These are phyloP conservation scores for Lizonia empirigonia DNA, from an alignment of 2,329 filamentous ascomycete genomes.

Conservation along the genomic window DNA sequence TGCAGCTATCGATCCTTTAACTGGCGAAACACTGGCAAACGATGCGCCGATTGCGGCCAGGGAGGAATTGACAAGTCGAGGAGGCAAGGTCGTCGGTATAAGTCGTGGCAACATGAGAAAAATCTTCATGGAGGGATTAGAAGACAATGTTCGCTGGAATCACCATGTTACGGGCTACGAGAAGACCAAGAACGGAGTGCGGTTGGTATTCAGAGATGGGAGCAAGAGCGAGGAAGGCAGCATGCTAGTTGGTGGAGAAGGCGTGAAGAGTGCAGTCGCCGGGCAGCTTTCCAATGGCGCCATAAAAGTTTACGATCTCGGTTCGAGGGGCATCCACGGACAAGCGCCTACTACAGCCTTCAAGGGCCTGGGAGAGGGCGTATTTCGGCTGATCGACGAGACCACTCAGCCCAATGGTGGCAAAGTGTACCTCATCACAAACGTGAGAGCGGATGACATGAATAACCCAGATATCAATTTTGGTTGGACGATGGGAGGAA, in stretches of 20 bases:
- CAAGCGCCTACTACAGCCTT: constrained; percentile 68
- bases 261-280: constrained; percentile 65
- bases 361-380: constrained; percentile 66
- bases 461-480: constrained; percentile 62
- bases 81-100: constrained; percentile 66
- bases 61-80: constrained; percentile 56
- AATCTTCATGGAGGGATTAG: constrained; percentile 63
- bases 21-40: constrained; percentile 52
- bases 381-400: constrained; percentile 62
- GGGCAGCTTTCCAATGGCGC: constrained; percentile 63
- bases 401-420: constrained; percentile 52
- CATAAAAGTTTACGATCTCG: constrained; percentile 67
- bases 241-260: constrained; percentile 67
- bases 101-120: constrained; percentile 67
- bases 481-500: constrained; percentile 67
- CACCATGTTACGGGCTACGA: constrained; percentile 65
- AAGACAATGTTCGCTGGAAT: constrained; percentile 61
- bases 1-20: constrained; percentile 58
- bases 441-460: constrained; percentile 65
- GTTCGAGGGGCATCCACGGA: constrained; percentile 68
- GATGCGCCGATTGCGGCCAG: constrained; percentile 18
- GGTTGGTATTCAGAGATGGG: constrained; percentile 65
- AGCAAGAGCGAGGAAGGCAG: constrained; percentile 63
- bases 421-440: constrained; percentile 64
- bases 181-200: constrained; percentile 60